A percentile compares a stretch with the other conserved stretches of the same genome.
Conservation (phyloP, 306 rosid genomes). For the Rubus parviflorus region DNA sequence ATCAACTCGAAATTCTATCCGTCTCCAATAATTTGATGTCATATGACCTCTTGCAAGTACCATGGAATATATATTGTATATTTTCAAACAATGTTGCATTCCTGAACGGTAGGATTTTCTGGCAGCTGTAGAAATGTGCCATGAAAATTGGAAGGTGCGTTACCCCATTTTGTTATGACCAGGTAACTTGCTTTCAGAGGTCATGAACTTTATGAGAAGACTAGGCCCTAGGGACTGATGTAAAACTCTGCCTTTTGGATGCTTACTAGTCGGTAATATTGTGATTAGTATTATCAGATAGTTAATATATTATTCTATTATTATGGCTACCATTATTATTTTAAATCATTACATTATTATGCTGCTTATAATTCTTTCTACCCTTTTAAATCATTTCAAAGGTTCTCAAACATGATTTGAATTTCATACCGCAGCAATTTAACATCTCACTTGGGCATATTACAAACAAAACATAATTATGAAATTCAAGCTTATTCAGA, state of each 20-base stretch:
- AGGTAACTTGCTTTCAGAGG: background rate
- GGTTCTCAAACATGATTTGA: no score
- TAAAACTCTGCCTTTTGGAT: background rate
- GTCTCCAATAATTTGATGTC: background rate
- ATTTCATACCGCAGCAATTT: no score
- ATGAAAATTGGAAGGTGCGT: background rate
- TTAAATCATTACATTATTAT: no score
- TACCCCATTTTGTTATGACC: background rate
- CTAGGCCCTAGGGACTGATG: background rate
- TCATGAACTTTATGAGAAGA: background rate
- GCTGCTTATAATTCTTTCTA: no score
- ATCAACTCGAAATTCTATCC: constrained; percentile 35
- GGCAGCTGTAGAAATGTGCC: background rate
- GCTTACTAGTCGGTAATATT: background rate
- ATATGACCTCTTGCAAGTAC: background rate
- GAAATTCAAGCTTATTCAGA: no score
- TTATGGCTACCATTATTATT: no score
- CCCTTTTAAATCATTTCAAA: no score
- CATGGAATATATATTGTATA: background rate
- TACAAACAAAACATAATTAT: no score
- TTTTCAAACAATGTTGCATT: background rate
- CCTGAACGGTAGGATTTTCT: background rate
- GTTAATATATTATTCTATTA: no score
- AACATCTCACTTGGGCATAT: no score
- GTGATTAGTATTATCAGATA: background rate